Conservation (phyloP, 2,329 filamentous ascomycete genomes). For the Volutella citrinella region DNA sequence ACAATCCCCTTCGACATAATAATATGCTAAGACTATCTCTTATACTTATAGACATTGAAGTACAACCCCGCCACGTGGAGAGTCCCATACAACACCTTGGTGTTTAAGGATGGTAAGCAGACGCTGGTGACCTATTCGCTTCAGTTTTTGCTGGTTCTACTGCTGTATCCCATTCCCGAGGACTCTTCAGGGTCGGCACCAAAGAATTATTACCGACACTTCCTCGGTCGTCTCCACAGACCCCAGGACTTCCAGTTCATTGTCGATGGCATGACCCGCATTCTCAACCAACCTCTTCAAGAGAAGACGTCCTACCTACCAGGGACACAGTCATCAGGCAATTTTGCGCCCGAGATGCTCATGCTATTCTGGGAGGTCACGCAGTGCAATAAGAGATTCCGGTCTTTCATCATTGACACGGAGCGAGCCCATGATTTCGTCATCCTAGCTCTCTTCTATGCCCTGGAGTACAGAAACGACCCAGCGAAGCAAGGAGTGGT, state of each 20-base stretch:
- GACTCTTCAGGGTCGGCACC: conserved; percentile 59
- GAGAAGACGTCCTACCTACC: conserved; percentile 86
- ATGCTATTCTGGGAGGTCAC: conserved; percentile 97
- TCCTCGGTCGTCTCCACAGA: conserved; percentile 83
- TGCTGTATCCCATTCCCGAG: conserved; percentile 87
- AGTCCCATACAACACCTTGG: conserved; percentile 88
- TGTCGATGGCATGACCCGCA: conserved; percentile 88
- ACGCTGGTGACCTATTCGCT: conserved; percentile 88
- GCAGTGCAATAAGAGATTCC: conserved; percentile 96
- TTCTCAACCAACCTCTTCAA: conserved; percentile 89
- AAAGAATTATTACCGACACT: conserved; percentile 94
- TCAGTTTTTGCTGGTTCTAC: conserved; percentile 80
- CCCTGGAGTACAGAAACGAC: conserved; percentile 83
- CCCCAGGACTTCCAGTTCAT: conserved; percentile 98
- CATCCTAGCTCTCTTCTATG: conserved; percentile 86
- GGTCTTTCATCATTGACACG: conserved; percentile 95
- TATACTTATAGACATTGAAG: conserved; percentile 68
- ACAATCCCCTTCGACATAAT: too few relatives aligned
- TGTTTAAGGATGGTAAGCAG: conserved; percentile 88
- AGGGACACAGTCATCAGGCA: conserved; percentile 73
- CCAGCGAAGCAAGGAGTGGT: conserved; percentile 87
- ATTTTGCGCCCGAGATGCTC: conserved; percentile 91
- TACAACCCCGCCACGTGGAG: conserved; percentile 95
- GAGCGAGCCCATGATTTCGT: conserved; percentile 91
- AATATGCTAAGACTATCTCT: too few relatives aligned